A percentile compares a stretch with the other conserved stretches of the same genome.
Evolutionary conservation across 176 grass and related monocot species (phyloP).

Genomic region (Triticum monococcum): DNA sequence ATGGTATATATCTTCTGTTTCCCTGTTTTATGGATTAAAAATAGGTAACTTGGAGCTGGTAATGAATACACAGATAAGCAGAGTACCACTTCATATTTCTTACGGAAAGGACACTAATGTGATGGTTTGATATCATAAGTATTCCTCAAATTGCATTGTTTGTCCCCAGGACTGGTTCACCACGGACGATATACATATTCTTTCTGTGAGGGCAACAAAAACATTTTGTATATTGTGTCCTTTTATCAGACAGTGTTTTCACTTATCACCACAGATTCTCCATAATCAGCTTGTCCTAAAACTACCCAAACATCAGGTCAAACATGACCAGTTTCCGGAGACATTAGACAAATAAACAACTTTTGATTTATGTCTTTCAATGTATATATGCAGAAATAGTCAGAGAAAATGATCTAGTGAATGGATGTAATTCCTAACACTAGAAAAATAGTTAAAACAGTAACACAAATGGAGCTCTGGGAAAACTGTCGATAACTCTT

Average conservation of each 20-base stretch:
- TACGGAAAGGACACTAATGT: neutral
- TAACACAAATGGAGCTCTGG: neutral
- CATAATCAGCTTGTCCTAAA: neutral
- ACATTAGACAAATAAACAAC: neutral
- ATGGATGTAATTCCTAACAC: neutral
- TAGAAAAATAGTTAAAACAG: neutral
- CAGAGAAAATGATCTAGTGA: neutral
- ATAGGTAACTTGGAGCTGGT: neutral
- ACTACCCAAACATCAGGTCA: constrained; percentile 1
- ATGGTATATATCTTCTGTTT: constrained; percentile 63
- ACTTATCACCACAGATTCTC: neutral
- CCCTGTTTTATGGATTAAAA: constrained; percentile 49
- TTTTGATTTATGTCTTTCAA: neutral
- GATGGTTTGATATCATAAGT: neutral
- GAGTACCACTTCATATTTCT: neutral
- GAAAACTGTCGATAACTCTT: neutral
- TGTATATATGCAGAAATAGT: neutral
- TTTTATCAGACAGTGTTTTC: neutral
- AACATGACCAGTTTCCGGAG: neutral
- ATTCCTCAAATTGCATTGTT: neutral
- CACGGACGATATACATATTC: neutral
- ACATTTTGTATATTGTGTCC: neutral
- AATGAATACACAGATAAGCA: neutral
- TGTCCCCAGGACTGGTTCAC: neutral
- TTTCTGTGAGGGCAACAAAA: neutral